Evolutionary conservation across 345 rosid species (phyloP).

Genomic region (Erysimum cheiranthoides): DNA sequence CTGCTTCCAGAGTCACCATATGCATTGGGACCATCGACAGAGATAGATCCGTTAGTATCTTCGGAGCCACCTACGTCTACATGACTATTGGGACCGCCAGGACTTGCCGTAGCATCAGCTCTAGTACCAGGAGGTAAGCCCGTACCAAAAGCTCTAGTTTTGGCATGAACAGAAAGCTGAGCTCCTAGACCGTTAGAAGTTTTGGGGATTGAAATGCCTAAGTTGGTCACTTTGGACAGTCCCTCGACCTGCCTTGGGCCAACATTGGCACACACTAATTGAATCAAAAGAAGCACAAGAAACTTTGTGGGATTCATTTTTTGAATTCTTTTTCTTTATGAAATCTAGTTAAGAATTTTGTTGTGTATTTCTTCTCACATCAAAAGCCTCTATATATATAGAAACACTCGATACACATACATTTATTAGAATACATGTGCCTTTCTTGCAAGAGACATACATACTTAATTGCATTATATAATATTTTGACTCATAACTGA

Average conservation of each 20-base stretch:
- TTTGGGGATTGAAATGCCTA: background rate
- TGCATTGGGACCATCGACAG: background rate
- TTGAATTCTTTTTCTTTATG: background rate
- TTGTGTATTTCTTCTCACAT: background rate
- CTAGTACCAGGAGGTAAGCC: background rate
- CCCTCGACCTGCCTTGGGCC: background rate
- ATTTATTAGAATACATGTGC: conserved; percentile 3
- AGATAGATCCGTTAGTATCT: background rate
- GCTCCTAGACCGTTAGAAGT: background rate
- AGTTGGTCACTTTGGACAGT: background rate
- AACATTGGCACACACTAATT: background rate
- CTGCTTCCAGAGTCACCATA: background rate
- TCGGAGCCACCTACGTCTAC: background rate
- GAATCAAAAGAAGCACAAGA: background rate
- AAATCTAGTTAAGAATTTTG: background rate
- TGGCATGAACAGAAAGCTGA: background rate
- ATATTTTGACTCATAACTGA: background rate
- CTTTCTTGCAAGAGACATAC: conserved; percentile 16
- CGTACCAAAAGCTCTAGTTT: background rate
- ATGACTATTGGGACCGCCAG: background rate
- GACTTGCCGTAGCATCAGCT: background rate
- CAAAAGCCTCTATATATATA: background rate
- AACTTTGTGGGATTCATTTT: conserved; percentile 11
- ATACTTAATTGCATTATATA: conserved; percentile 1
- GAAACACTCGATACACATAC: background rate